Percentiles rank a stretch among this genome's conserved stretches.
Conservation (phyloP, 768 basidiomycete species). For the Coprinopsis cinerea region DNA sequence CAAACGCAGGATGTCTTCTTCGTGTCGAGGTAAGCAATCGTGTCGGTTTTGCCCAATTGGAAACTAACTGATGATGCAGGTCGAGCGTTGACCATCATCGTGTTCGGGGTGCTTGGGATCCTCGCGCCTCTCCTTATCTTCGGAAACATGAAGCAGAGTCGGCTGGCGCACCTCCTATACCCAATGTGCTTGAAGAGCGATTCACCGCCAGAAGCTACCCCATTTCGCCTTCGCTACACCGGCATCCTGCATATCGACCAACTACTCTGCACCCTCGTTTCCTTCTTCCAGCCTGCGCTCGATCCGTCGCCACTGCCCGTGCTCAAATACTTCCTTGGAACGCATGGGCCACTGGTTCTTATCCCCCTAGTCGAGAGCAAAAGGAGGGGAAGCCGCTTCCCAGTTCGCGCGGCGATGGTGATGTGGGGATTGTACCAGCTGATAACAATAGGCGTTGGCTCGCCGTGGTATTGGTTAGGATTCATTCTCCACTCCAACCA, state of each 20-base stretch:
- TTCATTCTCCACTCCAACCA: not conserved
- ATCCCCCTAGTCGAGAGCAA: not conserved
- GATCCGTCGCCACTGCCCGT: not conserved
- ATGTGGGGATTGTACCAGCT: not conserved
- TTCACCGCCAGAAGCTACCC: not conserved
- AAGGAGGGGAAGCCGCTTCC: not conserved
- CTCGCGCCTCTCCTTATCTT: not conserved
- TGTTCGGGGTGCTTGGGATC: not conserved
- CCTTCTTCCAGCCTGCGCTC: not conserved
- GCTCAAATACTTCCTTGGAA: not conserved
- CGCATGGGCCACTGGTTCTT: not conserved
- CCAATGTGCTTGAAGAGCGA: not conserved
- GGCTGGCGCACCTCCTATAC: not conserved
- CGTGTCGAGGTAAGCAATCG: too few relatives aligned
- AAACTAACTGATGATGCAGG: not conserved
- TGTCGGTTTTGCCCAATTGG: too few relatives aligned
- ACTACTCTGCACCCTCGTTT: not conserved
- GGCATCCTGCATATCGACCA: not conserved
- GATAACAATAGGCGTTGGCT: not conserved
- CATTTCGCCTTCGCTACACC: not conserved
- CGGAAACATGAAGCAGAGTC: not conserved
- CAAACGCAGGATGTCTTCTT: too few relatives aligned
- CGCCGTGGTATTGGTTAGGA: not conserved
- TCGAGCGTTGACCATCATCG: not conserved
- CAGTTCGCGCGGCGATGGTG: not conserved